Evolutionary conservation across 2,329 filamentous ascomycete species (phyloP), one percentile per base, ranked within the genome.

Genomic region (Incumbomyces lentus): DNA sequence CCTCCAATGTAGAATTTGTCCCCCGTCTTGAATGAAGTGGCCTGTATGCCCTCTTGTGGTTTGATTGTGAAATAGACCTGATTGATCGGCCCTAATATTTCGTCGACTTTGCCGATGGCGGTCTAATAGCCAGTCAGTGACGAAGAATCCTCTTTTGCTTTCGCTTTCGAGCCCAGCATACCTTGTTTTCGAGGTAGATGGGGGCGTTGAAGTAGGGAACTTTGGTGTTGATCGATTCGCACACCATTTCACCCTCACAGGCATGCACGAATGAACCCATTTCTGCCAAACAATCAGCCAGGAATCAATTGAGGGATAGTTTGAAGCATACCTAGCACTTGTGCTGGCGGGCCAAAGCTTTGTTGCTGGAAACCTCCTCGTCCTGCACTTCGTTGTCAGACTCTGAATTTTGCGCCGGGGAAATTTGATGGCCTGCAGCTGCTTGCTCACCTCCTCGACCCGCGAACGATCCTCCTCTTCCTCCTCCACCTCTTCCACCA

Each of bases 181-280:
- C 84, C 77, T 96, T 98, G 76, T 96, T 98, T 77, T 96, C 90
- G 61, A 96, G 83, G 73, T 92, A 98, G 68, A 98, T 94, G 58
- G 88, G 88, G 52, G 92, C 92, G 74, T 95, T 96, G 82, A 98
- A 98, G 74, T 94, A 94, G 52, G 92, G 92, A 55, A 98, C 84
- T 72, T 96, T 96, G 60, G 84, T 74, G 75, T 95, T 96, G 69
- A 84, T 83, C 58, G 86, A 93, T 69, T 88, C 82, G 84, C 90
- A 95, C 59, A 98, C 84, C 77, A 98, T 92, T 70, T 98, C 92
- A 66, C 90, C 90, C 70, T 98, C 92, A 71, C 86, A 90, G 49
- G 88, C 82, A 72, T 98, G 92, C 65, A 95, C 70, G 69, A 96
- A 94, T 55, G 79, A 79, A 67, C 92, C 92, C 84, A 98, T 87